Evolutionary conservation across 768 basidiomycete genomes (phyloP), one percentile per base, ranked within the genome.

Genomic region (Chalciporus piperatus): DNA sequence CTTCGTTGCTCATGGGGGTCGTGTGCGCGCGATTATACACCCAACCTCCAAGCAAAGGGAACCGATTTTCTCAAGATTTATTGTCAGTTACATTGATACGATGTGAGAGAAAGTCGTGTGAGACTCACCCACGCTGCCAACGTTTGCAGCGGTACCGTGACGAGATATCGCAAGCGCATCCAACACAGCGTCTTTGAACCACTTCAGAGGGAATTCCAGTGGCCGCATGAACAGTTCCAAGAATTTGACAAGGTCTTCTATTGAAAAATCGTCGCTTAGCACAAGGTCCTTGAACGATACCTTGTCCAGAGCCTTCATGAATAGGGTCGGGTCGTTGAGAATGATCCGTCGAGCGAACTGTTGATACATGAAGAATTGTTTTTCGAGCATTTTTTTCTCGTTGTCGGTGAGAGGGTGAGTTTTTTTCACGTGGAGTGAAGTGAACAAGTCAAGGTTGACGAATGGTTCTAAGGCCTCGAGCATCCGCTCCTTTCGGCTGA

Each of bases 241-340:
- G 35, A 67, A 59, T 45, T 32, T 52, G 23, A 19, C 3, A 8
- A 56, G 11, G 39, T 71, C 68, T 5, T 64, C 65, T 0, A 54
- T 25, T 0, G 61, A 54, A 41, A 72, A 69, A 27, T 69, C 62
- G 3, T 72, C 61, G 25, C 64, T 60, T 37, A 70, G 55, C 19
- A 70, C 33, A n/a, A 72, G 45, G 43, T 72, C 69, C 41, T 59
- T 59, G 45, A 71, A 59, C 13, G 69, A 72, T 3, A 67, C 70
- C 35, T 59, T 70, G 13, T 60, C 60, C 22, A 62, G n/a, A 4
- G 68, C 51, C 41, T 65, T 67, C 56, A 61, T 50, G 28, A 63
- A 66, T 3, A 72, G 58, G 11, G 32, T 50, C 1, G 62, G 63
- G 11, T 72, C 50, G 19, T 72, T 56, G 22, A 68, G 65, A 38